phyloP scores from a whole-genome alignment of 495 filamentous ascomycete species.

The Podospora pseudoanserina region DNA sequence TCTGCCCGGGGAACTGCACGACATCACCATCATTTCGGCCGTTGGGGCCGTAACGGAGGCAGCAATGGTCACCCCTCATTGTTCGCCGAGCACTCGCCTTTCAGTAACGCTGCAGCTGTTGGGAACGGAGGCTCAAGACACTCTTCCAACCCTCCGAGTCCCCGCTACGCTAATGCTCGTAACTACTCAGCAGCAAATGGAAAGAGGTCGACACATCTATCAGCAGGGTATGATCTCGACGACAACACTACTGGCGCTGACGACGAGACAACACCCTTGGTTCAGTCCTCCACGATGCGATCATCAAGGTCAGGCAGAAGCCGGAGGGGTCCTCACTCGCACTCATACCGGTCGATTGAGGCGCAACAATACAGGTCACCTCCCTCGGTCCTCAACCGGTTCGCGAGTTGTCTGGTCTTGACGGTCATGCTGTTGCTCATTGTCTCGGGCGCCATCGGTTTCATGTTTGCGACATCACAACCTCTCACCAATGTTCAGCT shows the following conservation, averaged over 20 bases:
- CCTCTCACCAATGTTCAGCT: conserved; percentile 74
- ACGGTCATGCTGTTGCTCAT: conserved; percentile 70
- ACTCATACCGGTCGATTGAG: conserved; percentile 68
- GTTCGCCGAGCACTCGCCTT: conserved; percentile 75
- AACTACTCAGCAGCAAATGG: conserved; percentile 23
- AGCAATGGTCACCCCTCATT: conserved; percentile 66
- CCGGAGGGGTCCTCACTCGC: conserved; percentile 52
- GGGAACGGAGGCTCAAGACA: conserved; percentile 48
- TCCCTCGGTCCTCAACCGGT: conserved; percentile 63
- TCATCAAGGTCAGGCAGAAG: conserved; percentile 58
- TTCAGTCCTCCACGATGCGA: conserved; percentile 47
- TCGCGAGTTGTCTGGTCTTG: conserved; percentile 76
- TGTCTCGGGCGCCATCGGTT: conserved; percentile 74
- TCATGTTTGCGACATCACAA: conserved; percentile 88
- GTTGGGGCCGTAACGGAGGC: conserved; percentile 58
- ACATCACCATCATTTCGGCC: conserved; percentile 70
- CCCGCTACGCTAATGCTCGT: conserved; percentile 31
- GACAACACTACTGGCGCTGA: conserved; percentile 64
- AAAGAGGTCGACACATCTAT: conserved; percentile 28
- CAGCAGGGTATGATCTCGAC: conserved; percentile 52
- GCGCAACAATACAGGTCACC: conserved; percentile 61
- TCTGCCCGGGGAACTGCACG: conserved; percentile 62
- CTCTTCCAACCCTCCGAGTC: conserved; percentile 60
- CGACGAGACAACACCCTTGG: conserved; percentile 84
- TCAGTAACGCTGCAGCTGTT: conserved; percentile 37